Evolutionary conservation across 2,329 filamentous ascomycete genomes (phyloP), one percentile per base, ranked within the genome.

Genomic region (Penicillium sp.): DNA sequence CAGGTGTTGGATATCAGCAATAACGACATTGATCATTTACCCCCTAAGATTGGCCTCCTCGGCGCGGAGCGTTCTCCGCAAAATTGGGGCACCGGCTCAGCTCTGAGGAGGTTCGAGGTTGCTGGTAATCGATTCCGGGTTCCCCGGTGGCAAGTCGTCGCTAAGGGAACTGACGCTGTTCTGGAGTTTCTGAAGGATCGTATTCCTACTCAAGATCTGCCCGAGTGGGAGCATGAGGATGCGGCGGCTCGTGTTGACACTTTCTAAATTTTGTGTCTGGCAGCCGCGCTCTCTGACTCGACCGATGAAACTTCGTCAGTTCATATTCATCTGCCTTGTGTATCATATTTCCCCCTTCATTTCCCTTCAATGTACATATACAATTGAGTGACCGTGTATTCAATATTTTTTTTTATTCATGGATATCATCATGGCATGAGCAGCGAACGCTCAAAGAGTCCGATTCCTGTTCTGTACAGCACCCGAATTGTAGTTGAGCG

Each of bases 91-190:
- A 72, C 71, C 42, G 82, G 82, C 2, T 71, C 72, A 79, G 87
- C 69, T 64, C 86, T 78, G 80, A 90, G 82, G 76, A 85, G 82
- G 57, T 80, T 97, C 10, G 89, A 96, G 52, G 89, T 97, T 4
- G 86, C 85, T 30, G 93, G 93, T 0, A 98, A 98, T 74, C 84
- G 88, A 35, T 98, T 98, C 78, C 84, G 92, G 35, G 92, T 97
- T 35, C 94, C 94, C 0, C 87, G 91, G 59, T 93, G 90, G 80
- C 90, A 90, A 64, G 85, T 97, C 6, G 79, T 98, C 52, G 90
- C 94, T 62, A 90, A 92, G 64, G 94, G 94, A 0, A 97, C 93
- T 0, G 92, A 96, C 69, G 89, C 91, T 2, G 89, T 92, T 0
- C 79, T 97, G 66, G 83, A 87, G 53, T 97, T 92, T 90, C 76